Conservation (phyloP, 441 rosid genomes). For the Melastoma candidum region DNA sequence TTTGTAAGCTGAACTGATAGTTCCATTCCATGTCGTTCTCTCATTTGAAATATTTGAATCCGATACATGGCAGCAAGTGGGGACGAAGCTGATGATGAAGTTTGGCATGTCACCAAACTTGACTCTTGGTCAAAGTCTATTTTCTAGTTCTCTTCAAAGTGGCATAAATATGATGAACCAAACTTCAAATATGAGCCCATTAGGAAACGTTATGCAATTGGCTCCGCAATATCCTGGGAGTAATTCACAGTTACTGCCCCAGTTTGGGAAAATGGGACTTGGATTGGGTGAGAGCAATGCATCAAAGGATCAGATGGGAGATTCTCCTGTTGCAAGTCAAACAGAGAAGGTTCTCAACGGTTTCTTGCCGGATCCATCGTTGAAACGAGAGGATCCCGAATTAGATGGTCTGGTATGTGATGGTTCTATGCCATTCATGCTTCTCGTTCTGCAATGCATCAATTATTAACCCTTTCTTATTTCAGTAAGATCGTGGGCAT, state of each 20-base stretch:
- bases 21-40: constrained; percentile 9
- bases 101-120: constrained; percentile 39
- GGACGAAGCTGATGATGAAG: constrained; percentile 49
- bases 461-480: no score
- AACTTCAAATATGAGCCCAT: constrained; percentile 28
- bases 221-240: constrained; percentile 26
- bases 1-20: constrained; percentile 1
- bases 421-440: background rate
- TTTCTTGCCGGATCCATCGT: constrained; percentile 52
- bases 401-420: constrained; percentile 38
- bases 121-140: constrained; percentile 27
- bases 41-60: constrained; percentile 17
- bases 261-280: constrained; percentile 16
- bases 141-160: constrained; percentile 36
- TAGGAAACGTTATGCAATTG: constrained; percentile 29
- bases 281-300: constrained; percentile 16
- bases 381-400: constrained; percentile 38
- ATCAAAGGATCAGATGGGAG: constrained; percentile 17
- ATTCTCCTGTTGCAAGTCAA: constrained; percentile 41
- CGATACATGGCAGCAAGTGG: constrained; percentile 35
- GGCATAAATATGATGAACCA: constrained; percentile 24
- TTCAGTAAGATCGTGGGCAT: no score
- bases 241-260: constrained; percentile 26
- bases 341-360: constrained; percentile 66
- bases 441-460: no score